Evolutionary conservation across 2,329 filamentous ascomycete species (phyloP).

Genomic region (Dothiorella sarmentorum): DNA sequence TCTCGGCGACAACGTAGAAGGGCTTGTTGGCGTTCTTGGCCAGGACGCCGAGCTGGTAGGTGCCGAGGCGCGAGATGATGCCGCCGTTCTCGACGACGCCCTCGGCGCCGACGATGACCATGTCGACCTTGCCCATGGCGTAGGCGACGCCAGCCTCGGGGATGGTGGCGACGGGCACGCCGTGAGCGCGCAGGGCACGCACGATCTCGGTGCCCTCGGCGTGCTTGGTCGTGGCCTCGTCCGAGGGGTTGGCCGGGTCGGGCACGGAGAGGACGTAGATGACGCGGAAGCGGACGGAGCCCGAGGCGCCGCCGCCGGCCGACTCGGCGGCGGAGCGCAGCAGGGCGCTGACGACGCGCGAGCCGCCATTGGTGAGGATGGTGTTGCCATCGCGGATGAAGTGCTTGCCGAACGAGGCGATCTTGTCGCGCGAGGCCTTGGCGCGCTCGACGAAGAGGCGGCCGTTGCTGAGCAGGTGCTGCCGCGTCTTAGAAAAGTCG

Average conservation of each 20-base stretch:
- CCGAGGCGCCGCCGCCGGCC: conserved; percentile 38
- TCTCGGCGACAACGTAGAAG: conserved; percentile 90
- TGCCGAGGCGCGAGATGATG: conserved; percentile 82
- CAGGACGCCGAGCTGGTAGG: conserved; percentile 79
- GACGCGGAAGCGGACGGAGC: conserved; percentile 71
- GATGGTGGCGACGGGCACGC: conserved; percentile 80
- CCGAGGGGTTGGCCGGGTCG: conserved; percentile 24
- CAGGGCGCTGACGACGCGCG: conserved; percentile 75
- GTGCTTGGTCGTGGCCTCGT: conserved; percentile 30
- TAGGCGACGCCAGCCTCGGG: conserved; percentile 74
- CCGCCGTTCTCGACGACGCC: conserved; percentile 93
- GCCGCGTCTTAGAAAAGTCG: conserved; percentile 80
- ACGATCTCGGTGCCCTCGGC: conserved; percentile 69
- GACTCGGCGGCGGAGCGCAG: conserved; percentile 68
- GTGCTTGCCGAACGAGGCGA: conserved; percentile 73
- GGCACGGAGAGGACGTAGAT: conserved; percentile 58
- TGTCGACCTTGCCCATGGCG: conserved; percentile 70
- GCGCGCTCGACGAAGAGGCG: conserved; percentile 82
- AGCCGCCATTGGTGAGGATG: conserved; percentile 88
- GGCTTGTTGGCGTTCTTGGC: conserved; percentile 70
- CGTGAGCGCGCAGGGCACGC: conserved; percentile 64
- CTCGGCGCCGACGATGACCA: conserved; percentile 66
- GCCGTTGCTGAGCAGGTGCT: conserved; percentile 81
- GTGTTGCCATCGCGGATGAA: conserved; percentile 76
- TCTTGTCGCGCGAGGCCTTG: conserved; percentile 77